phyloP scores from a whole-genome alignment of 352 stramenopile species.

The Aphanomyces cochlioides region DNA sequence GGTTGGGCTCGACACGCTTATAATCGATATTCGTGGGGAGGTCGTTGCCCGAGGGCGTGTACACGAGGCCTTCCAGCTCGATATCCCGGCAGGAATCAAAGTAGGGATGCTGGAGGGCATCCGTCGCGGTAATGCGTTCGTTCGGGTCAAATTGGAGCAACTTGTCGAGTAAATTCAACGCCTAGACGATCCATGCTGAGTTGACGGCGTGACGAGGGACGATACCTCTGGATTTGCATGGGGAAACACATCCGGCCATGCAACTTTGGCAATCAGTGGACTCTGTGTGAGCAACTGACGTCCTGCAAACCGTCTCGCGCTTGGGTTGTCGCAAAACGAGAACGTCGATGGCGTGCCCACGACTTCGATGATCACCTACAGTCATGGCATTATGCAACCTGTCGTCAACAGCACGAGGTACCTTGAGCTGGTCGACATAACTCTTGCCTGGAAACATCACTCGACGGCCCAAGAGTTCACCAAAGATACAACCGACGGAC shows the following conservation, averaged over 20 bases:
- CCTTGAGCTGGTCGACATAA: slow-evolving; percentile 84
- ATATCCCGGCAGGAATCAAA: slow-evolving; percentile 76
- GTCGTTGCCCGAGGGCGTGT: not conserved
- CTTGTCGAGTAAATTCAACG: slow-evolving; percentile 79
- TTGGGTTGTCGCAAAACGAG: slow-evolving; percentile 82
- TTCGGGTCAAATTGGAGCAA: slow-evolving; percentile 85
- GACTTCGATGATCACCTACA: slow-evolving; percentile 70
- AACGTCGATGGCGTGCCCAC: slow-evolving; percentile 81
- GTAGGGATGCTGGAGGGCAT: slow-evolving; percentile 88
- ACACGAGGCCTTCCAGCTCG: slow-evolving; percentile 57
- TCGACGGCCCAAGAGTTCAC: slow-evolving; percentile 91
- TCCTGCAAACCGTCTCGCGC: slow-evolving; percentile 72
- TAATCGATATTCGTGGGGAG: slow-evolving; percentile 71
- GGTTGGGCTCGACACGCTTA: slow-evolving; percentile 64
- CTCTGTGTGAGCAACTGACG: slow-evolving; percentile 78
- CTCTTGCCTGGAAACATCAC: slow-evolving; percentile 82
- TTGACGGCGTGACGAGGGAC: not conserved
- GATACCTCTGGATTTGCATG: slow-evolving; percentile 69
- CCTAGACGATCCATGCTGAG: slow-evolving; percentile 29
- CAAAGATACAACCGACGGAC: slow-evolving; percentile 99
- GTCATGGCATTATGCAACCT: not conserved
- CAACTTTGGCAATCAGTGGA: slow-evolving; percentile 61
- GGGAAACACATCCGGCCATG: slow-evolving; percentile 73
- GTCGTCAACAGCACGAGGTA: not conserved
- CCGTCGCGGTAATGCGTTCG: slow-evolving; percentile 75